Conservation (phyloP, 176 grass and related monocot genomes). For the Lolium rigidum region DNA sequence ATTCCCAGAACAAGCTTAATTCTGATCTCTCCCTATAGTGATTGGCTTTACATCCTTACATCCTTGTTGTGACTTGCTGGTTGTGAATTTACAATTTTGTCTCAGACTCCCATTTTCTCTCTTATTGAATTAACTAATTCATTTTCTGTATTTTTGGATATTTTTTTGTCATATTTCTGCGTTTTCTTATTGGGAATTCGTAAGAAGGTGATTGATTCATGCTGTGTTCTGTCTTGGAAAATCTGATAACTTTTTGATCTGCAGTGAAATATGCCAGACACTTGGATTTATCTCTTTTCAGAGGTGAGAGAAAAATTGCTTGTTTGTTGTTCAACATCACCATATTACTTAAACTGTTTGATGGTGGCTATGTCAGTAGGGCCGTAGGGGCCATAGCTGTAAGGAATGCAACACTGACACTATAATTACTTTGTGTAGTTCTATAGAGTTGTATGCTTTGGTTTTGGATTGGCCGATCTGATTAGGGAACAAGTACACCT, state of each 20-base stretch:
- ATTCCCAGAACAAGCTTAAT: neutral
- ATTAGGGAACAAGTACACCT: too few species aligned
- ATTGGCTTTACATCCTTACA: neutral
- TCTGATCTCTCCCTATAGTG: neutral
- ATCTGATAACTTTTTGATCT: neutral
- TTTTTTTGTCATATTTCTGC: neutral
- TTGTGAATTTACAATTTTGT: too few species aligned
- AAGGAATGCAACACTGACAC: neutral
- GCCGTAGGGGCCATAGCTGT: neutral
- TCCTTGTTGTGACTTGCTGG: too few species aligned
- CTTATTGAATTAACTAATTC: too few species aligned
- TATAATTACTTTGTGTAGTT: constrained; percentile 4
- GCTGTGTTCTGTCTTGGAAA: neutral
- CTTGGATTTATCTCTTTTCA: neutral
- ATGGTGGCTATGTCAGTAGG: neutral
- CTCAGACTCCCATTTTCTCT: too few species aligned
- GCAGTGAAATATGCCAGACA: neutral
- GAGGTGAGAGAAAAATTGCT: neutral
- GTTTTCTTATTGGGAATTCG: neutral
- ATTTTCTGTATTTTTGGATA: too few species aligned
- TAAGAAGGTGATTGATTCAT: neutral
- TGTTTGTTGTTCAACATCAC: neutral
- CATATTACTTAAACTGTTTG: neutral
- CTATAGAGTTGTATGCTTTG: too few species aligned
- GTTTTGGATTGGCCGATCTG: too few species aligned